Evolutionary conservation across 371 early-diverging fungal species (phyloP).

Genomic region (Capillidium heterosporum): DNA sequence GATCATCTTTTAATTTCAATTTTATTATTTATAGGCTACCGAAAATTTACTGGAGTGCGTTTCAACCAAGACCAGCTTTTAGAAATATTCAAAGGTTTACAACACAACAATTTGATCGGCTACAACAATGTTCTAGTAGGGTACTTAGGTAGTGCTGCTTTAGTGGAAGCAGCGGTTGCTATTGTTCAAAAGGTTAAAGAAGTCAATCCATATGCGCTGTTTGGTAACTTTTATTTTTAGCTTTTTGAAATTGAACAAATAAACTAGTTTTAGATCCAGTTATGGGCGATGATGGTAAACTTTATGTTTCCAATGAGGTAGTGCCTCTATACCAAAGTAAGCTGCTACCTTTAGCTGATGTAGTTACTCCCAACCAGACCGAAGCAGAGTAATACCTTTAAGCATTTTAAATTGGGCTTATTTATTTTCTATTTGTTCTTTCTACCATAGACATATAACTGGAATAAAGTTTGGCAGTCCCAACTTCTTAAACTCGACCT

Average conservation of each 20-base stretch:
- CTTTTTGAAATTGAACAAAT: background rate
- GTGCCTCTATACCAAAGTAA: slow-evolving; percentile 53
- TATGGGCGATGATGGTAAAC: slow-evolving; percentile 70
- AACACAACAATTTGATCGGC: slow-evolving; percentile 44
- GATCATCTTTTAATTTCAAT: background rate
- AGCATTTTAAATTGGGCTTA: background rate
- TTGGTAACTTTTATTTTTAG: slow-evolving; percentile 17
- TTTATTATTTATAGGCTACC: slow-evolving; percentile 37
- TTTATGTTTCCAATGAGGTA: slow-evolving; percentile 70
- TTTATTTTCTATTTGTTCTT: background rate
- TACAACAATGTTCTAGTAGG: slow-evolving; percentile 60
- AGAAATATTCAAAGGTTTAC: slow-evolving; percentile 47
- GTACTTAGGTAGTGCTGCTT: background rate
- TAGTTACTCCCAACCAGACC: slow-evolving; percentile 83
- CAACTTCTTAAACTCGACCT: slow-evolving; percentile 24
- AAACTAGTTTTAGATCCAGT: slow-evolving; percentile 77
- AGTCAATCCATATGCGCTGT: slow-evolving; percentile 13
- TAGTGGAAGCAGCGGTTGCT: background rate
- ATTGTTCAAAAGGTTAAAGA: slow-evolving; percentile 12
- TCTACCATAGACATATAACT: slow-evolving; percentile 27
- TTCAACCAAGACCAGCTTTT: slow-evolving; percentile 39
- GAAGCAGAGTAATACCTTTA: slow-evolving; percentile 54
- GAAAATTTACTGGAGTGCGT: slow-evolving; percentile 46
- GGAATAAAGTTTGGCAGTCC: slow-evolving; percentile 31
- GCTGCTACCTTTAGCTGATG: slow-evolving; percentile 41